These are phyloP conservation scores for Sarcodon aspratus DNA, from an alignment of 768 basidiomycete genomes.

Conservation along the genomic window DNA sequence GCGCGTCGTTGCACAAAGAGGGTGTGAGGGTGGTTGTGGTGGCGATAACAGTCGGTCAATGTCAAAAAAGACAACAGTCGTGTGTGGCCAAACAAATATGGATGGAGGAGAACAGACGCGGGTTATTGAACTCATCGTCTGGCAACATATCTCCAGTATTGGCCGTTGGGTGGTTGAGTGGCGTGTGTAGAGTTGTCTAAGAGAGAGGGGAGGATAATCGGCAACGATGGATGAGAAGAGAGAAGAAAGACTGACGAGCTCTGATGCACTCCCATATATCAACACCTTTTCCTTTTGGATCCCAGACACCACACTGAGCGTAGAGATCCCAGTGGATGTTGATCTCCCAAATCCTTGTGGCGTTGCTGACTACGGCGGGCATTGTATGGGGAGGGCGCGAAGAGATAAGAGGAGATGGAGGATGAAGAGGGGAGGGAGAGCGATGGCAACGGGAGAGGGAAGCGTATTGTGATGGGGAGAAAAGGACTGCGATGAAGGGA, in stretches of 20 bases:
- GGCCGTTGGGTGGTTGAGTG: conserved; percentile 35
- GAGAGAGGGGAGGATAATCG: conserved; percentile 3
- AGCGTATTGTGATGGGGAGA: not conserved
- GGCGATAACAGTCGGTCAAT: too few species aligned
- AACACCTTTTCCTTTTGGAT: conserved; percentile 51
- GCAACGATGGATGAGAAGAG: conserved; percentile 1
- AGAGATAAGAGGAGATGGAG: not conserved
- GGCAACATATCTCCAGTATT: conserved; percentile 38
- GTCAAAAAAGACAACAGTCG: not conserved
- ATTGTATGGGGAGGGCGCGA: conserved; percentile 9
- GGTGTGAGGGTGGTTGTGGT: too few species aligned
- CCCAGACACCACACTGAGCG: conserved; percentile 67
- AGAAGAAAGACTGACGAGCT: conserved; percentile 42
- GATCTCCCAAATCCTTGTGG: conserved; percentile 61
- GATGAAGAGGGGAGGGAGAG: not conserved
- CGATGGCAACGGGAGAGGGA: not conserved
- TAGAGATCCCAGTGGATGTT: conserved; percentile 53
- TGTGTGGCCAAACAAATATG: not conserved
- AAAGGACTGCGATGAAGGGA: conserved; percentile 5
- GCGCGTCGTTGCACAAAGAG: too few species aligned
- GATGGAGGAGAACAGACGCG: not conserved
- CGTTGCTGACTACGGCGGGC: conserved; percentile 45
- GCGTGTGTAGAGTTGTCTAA: conserved; percentile 50
- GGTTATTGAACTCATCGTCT: conserved; percentile 19
- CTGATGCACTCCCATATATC: conserved; percentile 69